Evolutionary conservation across 2,329 filamentous ascomycete genomes (phyloP).

Genomic region (Aspergillus luchuensis): DNA sequence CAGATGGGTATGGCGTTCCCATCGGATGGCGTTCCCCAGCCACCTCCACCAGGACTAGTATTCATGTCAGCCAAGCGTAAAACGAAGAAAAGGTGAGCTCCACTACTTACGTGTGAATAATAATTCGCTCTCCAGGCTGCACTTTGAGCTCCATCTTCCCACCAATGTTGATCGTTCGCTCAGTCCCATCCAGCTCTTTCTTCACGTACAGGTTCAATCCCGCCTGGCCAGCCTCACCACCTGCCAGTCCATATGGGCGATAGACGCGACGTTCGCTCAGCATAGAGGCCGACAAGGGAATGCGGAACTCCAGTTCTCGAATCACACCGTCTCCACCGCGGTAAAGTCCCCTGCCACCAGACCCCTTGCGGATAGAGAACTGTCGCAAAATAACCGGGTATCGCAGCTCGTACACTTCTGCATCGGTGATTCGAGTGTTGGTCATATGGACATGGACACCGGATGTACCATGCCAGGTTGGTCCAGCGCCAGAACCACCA

Average conservation of each 20-base stretch:
- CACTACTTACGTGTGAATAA: slow-evolving; percentile 55
- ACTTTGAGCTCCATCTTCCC: slow-evolving; percentile 65
- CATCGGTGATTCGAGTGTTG: slow-evolving; percentile 82
- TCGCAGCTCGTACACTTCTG: slow-evolving; percentile 77
- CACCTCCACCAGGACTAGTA: slow-evolving; percentile 48
- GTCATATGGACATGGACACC: slow-evolving; percentile 87
- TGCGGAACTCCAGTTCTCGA: slow-evolving; percentile 80
- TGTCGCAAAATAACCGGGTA: slow-evolving; percentile 75
- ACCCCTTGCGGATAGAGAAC: slow-evolving; percentile 67
- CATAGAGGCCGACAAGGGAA: slow-evolving; percentile 78
- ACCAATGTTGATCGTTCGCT: slow-evolving; percentile 60
- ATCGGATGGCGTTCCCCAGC: slow-evolving; percentile 33
- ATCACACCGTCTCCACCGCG: slow-evolving; percentile 75
- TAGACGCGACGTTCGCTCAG: slow-evolving; percentile 75
- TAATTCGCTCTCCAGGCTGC: slow-evolving; percentile 62
- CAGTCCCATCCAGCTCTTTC: slow-evolving; percentile 62
- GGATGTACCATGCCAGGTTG: slow-evolving; percentile 72
- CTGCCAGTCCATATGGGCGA: slow-evolving; percentile 78
- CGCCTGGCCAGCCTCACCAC: slow-evolving; percentile 75
- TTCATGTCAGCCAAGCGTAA: not conserved
- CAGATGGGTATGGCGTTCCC: not conserved
- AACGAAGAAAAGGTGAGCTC: not conserved
- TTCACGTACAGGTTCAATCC: slow-evolving; percentile 88
- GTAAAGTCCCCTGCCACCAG: slow-evolving; percentile 68
- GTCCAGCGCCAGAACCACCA: slow-evolving; percentile 74